Percentiles rank a stretch among this genome's conserved stretches.
Evolutionary conservation across 176 grass and related monocot species (phyloP).

Genomic region (Calamus simplicifolius): DNA sequence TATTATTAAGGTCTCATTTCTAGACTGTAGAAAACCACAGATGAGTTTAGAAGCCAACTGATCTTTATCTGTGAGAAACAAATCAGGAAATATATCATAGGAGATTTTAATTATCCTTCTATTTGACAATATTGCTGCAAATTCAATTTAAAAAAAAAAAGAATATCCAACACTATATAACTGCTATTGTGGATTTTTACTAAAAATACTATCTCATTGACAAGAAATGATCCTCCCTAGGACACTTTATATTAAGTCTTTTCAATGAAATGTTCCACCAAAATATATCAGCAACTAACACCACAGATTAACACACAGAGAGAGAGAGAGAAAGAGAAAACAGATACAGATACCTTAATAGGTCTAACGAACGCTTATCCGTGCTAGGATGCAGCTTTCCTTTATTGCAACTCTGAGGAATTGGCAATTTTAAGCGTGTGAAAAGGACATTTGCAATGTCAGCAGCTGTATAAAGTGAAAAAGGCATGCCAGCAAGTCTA

Average conservation of each 20-base stretch:
- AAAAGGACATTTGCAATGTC: conserved; percentile 88
- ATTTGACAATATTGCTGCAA: no score
- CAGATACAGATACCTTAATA: conserved; percentile 51
- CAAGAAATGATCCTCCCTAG: no score
- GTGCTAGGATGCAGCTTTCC: conserved; percentile 94
- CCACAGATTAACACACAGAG: neutral
- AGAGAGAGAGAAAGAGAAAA: neutral
- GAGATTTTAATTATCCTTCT: no score
- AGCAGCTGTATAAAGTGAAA: conserved; percentile 73
- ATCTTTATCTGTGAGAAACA: no score
- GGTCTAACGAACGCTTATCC: conserved; percentile 67
- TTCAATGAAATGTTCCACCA: neutral
- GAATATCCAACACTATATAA: no score
- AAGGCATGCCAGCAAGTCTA: conserved; percentile 63
- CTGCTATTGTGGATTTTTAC: no score
- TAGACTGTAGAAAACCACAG: no score
- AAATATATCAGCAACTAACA: neutral
- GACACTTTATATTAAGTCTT: neutral
- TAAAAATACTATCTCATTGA: no score
- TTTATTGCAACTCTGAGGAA: conserved; percentile 60
- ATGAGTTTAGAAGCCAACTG: no score
- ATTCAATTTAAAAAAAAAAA: no score
- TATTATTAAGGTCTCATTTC: no score
- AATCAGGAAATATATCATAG: no score
- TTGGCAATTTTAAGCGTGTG: conserved; percentile 70